Percentiles rank a stretch among this genome's conserved stretches.
phyloP scores from a whole-genome alignment of 1,284 basidiomycete genomes.

The Butyriboletus regius region DNA sequence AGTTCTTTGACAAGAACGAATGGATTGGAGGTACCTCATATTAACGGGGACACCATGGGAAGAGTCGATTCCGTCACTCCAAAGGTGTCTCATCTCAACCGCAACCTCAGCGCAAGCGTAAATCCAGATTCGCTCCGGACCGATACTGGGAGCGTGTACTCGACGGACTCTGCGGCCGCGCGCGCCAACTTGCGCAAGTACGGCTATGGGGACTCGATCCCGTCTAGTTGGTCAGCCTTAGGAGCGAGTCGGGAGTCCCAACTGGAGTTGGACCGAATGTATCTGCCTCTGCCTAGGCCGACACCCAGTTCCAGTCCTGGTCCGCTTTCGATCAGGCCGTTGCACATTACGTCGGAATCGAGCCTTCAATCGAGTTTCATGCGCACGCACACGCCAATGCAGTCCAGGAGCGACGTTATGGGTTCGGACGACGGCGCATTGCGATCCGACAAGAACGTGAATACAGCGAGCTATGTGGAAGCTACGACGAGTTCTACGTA shows the following conservation, averaged over 20 bases:
- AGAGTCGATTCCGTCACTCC: neutral
- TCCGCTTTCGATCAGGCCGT: constrained; percentile 8
- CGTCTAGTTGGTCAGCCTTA: constrained; percentile 24
- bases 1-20: neutral
- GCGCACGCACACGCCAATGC: neutral
- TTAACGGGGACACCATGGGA: neutral
- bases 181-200: constrained; percentile 24
- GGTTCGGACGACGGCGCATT: neutral
- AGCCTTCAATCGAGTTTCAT: constrained; percentile 2
- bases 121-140: constrained; percentile 6
- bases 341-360: constrained; percentile 9
- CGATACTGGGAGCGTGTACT: constrained; percentile 26
- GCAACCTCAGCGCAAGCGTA: neutral
- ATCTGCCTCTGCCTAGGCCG: constrained; percentile 7
- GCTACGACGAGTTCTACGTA: neutral
- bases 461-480: neutral
- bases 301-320: neutral
- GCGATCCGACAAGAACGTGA: neutral
- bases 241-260: constrained; percentile 13
- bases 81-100: constrained; percentile 9
- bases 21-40: neutral
- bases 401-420: neutral
- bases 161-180: constrained; percentile 22
- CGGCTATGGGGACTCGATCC: constrained; percentile 18
- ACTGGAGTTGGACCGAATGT: constrained; percentile 10